Evolutionary conservation across 108 stramenopile genomes (phyloP), one percentile per base, ranked within the genome.

Genomic region (Pseudonitzschia multiseries): DNA sequence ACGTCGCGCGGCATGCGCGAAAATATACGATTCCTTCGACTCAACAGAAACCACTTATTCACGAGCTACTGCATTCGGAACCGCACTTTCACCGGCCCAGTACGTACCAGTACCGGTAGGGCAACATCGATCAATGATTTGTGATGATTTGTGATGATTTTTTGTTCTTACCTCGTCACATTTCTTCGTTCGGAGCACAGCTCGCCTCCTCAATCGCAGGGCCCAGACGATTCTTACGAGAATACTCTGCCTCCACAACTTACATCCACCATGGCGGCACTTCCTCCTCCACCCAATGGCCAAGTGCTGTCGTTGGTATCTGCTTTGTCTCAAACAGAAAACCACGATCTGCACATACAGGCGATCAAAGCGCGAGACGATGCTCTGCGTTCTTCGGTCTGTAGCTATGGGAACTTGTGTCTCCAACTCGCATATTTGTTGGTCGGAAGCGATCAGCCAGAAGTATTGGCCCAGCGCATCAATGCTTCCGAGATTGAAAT

Each of bases 291-390:
- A 44, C 90, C 90, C 18, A 83, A 74, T 63, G 81, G 82, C 17
- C 81, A 84, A 65, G 89, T 87, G 24, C 69, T 93, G 26, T 79
- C 86, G 59, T 79, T 93, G 70, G 81, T 93, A 57, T 77, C 85
- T 51, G 84, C 92, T 32, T 77, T 93, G 29, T 89, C 89, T 28
- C 89, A 88, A 68, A 83, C 87, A 27, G 82, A 80, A 60, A 83
- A 79, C 66, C 83, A 87, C 57, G 67, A 78, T 46, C 77, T 79
- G 28, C 92, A 93, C 67, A 72, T 88, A 2, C 87, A 82, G 62
- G 89, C 92, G 14, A 84, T 93, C 69, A 77, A 79, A 65, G 89
- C 89, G n/a, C 84, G 89, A 27, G 92, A 93, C 63, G 72, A 85
- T 66, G 84, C 89, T 9, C 72, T 93, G 27, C 75, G 77, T 21